A percentile compares a stretch with the other conserved stretches of the same genome.
Evolutionary conservation across 805 yeast species (phyloP).

Genomic region (Saccharomyces paradoxus): DNA sequence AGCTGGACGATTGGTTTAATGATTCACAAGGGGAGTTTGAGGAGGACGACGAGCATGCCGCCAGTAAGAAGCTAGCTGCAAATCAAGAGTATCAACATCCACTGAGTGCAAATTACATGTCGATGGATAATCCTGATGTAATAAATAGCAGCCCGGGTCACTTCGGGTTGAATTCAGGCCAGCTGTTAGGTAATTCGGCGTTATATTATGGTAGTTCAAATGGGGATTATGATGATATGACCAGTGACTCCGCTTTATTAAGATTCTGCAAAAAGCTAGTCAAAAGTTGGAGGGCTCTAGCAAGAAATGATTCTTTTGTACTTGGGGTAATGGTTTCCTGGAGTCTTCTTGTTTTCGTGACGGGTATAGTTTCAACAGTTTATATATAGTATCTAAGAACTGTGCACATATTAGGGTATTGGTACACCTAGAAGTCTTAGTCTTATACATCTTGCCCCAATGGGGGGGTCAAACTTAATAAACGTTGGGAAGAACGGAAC

Average conservation of each 20-base stretch:
- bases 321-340: constrained; percentile 12
- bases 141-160: neutral
- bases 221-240: neutral
- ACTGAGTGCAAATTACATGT: neutral
- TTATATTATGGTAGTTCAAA: neutral
- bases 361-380: constrained; percentile 6
- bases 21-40: constrained; percentile 5
- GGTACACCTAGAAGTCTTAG: neutral
- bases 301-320: constrained; percentile 11
- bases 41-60: neutral
- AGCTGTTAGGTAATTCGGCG: neutral
- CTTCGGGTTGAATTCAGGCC: neutral
- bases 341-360: constrained; percentile 12
- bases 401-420: neutral
- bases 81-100: neutral
- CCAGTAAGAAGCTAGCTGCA: neutral
- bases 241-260: neutral
- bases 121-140: neutral
- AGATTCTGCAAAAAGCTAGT: constrained; percentile 3
- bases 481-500: too few relatives aligned
- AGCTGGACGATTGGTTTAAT: constrained; percentile 12
- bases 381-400: neutral
- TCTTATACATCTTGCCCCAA: too few relatives aligned
- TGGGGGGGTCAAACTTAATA: too few relatives aligned
- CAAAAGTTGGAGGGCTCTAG: constrained; percentile 12